A percentile compares a stretch with the other conserved stretches of the same genome.
Evolutionary conservation across 129 eudicot genomes (phyloP).

Genomic region (Arctium minus): DNA sequence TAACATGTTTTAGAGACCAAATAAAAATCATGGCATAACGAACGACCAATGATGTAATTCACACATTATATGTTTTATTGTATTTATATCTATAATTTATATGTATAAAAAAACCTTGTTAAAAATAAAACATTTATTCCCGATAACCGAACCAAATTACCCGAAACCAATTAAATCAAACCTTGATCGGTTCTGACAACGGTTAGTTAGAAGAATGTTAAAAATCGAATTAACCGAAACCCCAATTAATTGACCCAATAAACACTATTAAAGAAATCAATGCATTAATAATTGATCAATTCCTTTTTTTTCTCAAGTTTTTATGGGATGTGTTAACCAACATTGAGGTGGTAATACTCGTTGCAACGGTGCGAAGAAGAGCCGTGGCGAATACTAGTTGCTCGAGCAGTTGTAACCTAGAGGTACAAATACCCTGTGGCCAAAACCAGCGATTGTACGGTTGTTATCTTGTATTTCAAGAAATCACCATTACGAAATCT

Average conservation of each 20-base stretch:
- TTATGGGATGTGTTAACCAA: conserved; percentile 68
- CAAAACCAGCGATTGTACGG: conserved; percentile 55
- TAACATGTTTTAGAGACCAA: neutral
- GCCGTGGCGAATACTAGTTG: conserved; percentile 43
- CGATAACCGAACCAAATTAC: neutral
- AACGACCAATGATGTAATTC: neutral
- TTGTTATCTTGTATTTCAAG: conserved; percentile 46
- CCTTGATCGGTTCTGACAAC: neutral
- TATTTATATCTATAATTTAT: neutral
- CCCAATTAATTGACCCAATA: neutral
- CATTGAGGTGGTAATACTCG: conserved; percentile 48
- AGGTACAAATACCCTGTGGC: conserved; percentile 50
- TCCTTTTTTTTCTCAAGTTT: neutral
- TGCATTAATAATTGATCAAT: neutral
- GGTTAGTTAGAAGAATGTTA: neutral
- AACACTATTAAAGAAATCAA: neutral
- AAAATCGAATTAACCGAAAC: neutral
- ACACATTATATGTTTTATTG: neutral
- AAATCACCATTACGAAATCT: conserved; percentile 32
- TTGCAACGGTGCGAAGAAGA: conserved; percentile 53
- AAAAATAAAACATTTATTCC: neutral
- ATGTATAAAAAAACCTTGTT: neutral
- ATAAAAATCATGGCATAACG: neutral
- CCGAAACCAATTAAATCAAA: neutral
- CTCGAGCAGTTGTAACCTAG: conserved; percentile 54